Base-by-base conservation (phyloP, 805 yeast species). In the Candida dajiaensis region DNA sequence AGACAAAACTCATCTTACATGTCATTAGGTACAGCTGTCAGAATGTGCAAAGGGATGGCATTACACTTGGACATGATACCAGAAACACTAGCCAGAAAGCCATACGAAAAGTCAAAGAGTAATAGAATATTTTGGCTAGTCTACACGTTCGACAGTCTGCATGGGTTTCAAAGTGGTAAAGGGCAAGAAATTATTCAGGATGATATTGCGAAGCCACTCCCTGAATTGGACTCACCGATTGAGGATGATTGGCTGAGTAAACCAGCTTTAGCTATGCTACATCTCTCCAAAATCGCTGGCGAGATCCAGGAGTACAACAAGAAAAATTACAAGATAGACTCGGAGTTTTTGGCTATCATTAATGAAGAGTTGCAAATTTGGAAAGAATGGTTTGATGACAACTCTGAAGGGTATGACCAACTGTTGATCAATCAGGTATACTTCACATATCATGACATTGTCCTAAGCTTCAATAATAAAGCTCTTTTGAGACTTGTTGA, bases 61-160 rank as follows among this genome's bases (percentile, higher is more conserved):
- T 48, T 74, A 31, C 66, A 68, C 46, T 49, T 65, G 40, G 64
- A 65, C 38, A 39, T 55, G 29, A 53, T 59, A 16, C 68, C 68
- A 2, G 47, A 48, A 38, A 40, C 44, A 3, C 59, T 59, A 37
- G 25, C 50, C 36, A 58, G 20, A 43, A 51, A 39, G 41, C 42
- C 48, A 15, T 69, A 51, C 56, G 82, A 78, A 50, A 57, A 53
- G 18, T 47, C 69, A 12, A 79, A 80, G 54, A 72, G 77, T 1
- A 66, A 66, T 52, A 65, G 83, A 42, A 70, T 80, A 1, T 81
- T 76, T 56, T 80, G 82, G 80, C 51, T 72, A 19, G 76, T 74
- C 6, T 81, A 72, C 53, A 69, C 77, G 1, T 65, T 76, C 64
- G 87, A 81, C 53, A 67, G 80, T 49, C 49, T 78, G 15, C 59